Evolutionary conservation across 805 yeast genomes (phyloP), one percentile per base, ranked within the genome.

Genomic region (Dipodascopsis tothii): DNA sequence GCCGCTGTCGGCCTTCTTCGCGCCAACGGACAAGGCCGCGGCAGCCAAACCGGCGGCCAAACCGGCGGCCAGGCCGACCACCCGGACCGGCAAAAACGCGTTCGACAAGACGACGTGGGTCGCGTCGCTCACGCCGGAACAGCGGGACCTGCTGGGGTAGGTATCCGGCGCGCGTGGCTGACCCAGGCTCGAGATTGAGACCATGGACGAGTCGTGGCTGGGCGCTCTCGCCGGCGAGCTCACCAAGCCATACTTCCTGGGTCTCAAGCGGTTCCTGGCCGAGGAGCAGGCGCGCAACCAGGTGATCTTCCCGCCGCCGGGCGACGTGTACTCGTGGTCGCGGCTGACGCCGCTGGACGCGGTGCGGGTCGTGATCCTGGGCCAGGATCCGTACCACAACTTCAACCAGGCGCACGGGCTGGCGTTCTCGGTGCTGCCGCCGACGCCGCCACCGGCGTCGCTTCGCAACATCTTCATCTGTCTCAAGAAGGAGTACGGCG

Each of bases 361-460:
- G 2, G 83, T 87, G 17, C 80, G 78, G 57, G 92, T 90, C 21
- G 73, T 92, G 1, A 74, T 92, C 9, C 67, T 92, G 36, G 98
- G 98, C 1, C 98, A 92, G 62, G 98, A 92, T 61, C 98, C 98
- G 0, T 92, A 92, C 61, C 98, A 92, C 63, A 86, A 87, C 61
- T 64, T 64, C 55, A 83, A 84, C 60, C 98, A 92, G 62, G 98
- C 98, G 0, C 98, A 92, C 59, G 98, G 98, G 0, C 67, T 92
- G 22, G 97, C 98, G 2, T 92, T 92, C 56, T 83, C 94, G 18
- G 97, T 92, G 1, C 72, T 77, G 44, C 81, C 83, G 25, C 94
- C 95, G 1, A 80, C 86, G 0, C 77, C 78, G 1, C 82, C 92
- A 1, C 97, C 98, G 0, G 92, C 94, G 1, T 86, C 96, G 1